Evolutionary conservation across 176 grass and related monocot genomes (phyloP), one percentile per base, ranked within the genome.

Genomic region (Carex myosuroides): DNA sequence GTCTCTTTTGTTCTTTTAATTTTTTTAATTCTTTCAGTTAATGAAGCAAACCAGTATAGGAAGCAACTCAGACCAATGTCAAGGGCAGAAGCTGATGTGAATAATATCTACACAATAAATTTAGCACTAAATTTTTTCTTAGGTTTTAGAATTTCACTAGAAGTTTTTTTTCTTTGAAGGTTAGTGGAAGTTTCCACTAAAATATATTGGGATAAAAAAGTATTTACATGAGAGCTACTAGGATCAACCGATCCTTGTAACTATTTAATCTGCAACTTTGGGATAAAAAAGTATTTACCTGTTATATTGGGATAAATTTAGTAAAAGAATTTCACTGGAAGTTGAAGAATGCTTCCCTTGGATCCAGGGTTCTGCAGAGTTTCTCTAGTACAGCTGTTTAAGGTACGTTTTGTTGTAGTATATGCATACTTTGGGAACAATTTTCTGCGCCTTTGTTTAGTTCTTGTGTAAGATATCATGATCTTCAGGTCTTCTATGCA

Each of bases 111-210:
- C 60, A 65, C 21, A 64, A 42, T 30, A 82, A 50, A 67, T 53
- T 82, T 82, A 82, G 80, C 56, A 62, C 63, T 22, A 12, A 82
- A 53, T 48, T 82, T 82, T 48, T 82, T 82, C 17, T 55, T 77
- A 77, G 72, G 63, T 24, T 30, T 68, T 65, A 82, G 44, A 17
- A 26, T 26, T 26, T 26, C 26, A 67, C 60, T 68, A 62, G 60
- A 52, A 82, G 41, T 59, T 26, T 24, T 24, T 24, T 24, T 24
- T 24, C 22, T 24, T 24, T 24, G 22, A 24, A 24, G 22, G 22
- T 24, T 24, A 24, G 22, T 24, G 22, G 22, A 24, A 24, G 22
- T 24, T 24, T 24, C 22, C 22, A 24, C 22, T 24, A 24, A 24
- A 0, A 24, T 24, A 24, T 24, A 24, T 24, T 24, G 22, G 22